These are phyloP conservation scores for Scutellaria galericulata DNA, from an alignment of 257 asterid species.

Conservation along the genomic window DNA sequence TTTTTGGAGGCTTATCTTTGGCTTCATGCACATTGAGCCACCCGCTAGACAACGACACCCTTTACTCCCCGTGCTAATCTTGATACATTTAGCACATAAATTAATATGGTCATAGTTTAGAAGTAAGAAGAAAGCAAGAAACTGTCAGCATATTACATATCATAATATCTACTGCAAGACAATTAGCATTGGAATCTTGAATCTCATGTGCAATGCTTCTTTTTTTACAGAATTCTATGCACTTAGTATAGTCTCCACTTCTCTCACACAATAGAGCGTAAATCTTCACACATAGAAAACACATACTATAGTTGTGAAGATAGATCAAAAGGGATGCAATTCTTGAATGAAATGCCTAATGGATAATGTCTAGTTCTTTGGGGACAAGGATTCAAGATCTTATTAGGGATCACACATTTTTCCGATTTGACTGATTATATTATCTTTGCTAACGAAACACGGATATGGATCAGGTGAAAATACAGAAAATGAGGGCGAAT, in stretches of 20 bases:
- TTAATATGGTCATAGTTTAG: conserved; percentile 30
- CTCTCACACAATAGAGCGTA: conserved; percentile 29
- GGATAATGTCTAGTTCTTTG: conserved; percentile 12
- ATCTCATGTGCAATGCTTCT: conserved; percentile 52
- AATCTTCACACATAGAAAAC: background rate
- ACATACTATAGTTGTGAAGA: background rate
- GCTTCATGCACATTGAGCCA: conserved; percentile 68
- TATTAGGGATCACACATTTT: conserved; percentile 30
- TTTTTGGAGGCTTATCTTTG: conserved; percentile 44
- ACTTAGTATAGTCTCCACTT: conserved; percentile 26
- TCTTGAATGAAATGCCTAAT: conserved; percentile 14
- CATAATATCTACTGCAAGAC: conserved; percentile 38
- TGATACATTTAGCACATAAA: conserved; percentile 28
- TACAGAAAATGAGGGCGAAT: conserved; percentile 88
- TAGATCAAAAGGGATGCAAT: background rate
- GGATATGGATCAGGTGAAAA: conserved; percentile 66
- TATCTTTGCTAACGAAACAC: background rate
- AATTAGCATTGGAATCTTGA: conserved; percentile 39
- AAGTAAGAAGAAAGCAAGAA: conserved; percentile 36
- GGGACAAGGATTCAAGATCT: conserved; percentile 12
- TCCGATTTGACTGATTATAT: conserved; percentile 16
- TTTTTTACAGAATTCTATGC: conserved; percentile 36
- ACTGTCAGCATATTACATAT: conserved; percentile 33
- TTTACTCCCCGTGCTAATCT: conserved; percentile 40
- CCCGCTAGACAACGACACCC: conserved; percentile 47